Percentiles rank a stretch among this genome's conserved stretches.
These are phyloP conservation scores for Monilinia laxa DNA, from an alignment of 2,329 filamentous ascomycete genomes.

Conservation along the genomic window DNA sequence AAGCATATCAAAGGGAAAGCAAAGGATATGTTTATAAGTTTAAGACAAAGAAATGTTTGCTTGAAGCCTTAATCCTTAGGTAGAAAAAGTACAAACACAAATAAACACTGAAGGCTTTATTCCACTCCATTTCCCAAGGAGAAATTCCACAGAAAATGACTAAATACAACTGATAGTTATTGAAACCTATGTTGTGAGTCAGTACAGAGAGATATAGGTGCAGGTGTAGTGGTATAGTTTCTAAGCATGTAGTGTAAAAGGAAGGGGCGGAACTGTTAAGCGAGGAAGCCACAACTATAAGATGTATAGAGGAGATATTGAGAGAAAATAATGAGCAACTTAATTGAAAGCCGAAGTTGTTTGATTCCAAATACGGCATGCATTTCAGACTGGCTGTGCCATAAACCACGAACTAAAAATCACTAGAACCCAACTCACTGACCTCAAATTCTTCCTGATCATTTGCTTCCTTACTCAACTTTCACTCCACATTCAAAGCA, in stretches of 20 bases:
- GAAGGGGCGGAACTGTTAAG: background rate
- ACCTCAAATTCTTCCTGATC: background rate
- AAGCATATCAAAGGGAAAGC: background rate
- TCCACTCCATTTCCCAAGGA: background rate
- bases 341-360: background rate
- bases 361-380: background rate
- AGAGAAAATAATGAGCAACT: background rate
- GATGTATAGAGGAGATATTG: background rate
- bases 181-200: background rate
- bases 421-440: background rate
- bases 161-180: background rate
- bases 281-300: background rate
- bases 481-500: background rate
- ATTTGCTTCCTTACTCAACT: background rate
- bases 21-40: background rate
- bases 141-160: background rate
- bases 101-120: background rate
- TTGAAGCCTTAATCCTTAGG: too few relatives aligned
- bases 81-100: background rate
- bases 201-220: background rate
- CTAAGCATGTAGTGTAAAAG: background rate
- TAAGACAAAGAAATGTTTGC: background rate
- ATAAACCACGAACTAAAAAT: background rate
- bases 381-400: background rate
- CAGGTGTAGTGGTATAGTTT: background rate